Evolutionary conservation across 495 filamentous ascomycete genomes (phyloP).

Genomic region (Daldinia caldariorum): DNA sequence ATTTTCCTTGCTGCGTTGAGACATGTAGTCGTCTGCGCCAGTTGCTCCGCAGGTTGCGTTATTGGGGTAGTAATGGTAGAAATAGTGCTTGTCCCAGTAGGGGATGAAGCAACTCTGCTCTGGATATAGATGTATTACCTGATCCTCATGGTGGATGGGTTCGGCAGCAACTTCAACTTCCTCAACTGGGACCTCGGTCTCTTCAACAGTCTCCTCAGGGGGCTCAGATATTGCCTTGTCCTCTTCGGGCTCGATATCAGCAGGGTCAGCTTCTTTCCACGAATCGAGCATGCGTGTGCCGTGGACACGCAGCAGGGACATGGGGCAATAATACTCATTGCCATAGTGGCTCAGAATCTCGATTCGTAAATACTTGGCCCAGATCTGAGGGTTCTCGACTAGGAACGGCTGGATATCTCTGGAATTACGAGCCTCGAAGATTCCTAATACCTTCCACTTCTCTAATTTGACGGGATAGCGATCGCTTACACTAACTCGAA

Average conservation of each 20-base stretch:
- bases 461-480: conserved; percentile 91
- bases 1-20: conserved; percentile 1
- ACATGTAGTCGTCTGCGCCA: conserved; percentile 21
- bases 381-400: conserved; percentile 91
- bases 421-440: conserved; percentile 88
- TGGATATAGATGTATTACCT: background rate
- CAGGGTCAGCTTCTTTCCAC: conserved; percentile 73
- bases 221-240: conserved; percentile 50
- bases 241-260: conserved; percentile 65
- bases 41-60: conserved; percentile 40
- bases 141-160: conserved; percentile 44
- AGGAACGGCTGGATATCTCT: conserved; percentile 94
- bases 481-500: conserved; percentile 90
- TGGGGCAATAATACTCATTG: conserved; percentile 93
- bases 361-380: conserved; percentile 89
- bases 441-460: conserved; percentile 89
- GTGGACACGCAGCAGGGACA: conserved; percentile 90
- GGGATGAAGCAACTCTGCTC: conserved; percentile 41
- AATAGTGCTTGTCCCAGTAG: conserved; percentile 44
- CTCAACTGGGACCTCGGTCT: conserved; percentile 35
- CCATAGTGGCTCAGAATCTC: conserved; percentile 95
- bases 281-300: conserved; percentile 97
- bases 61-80: conserved; percentile 23
- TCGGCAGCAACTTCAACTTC: conserved; percentile 46
- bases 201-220: conserved; percentile 54